phyloP scores from a whole-genome alignment of 208 protist genomes.

The Herpetomonas tarakana region DNA sequence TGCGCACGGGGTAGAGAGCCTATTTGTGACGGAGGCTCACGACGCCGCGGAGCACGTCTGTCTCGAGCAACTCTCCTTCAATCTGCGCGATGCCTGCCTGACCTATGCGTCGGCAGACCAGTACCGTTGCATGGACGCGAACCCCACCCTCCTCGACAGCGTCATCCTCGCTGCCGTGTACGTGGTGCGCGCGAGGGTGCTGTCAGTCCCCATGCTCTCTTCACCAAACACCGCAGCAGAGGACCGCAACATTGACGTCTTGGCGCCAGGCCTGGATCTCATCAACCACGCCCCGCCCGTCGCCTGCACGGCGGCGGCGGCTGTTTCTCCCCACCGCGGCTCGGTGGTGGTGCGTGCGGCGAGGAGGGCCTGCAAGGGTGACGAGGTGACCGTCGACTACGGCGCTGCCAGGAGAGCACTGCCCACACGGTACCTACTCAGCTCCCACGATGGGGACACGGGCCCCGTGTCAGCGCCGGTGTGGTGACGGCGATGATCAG shows the following conservation, averaged over 20 bases:
- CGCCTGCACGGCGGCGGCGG: slow-evolving; percentile 33
- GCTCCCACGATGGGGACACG: no score
- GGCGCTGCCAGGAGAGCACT: background rate
- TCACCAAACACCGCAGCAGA: background rate
- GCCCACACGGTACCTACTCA: background rate
- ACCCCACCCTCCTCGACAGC: slow-evolving; percentile 42
- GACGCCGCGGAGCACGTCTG: slow-evolving; percentile 42
- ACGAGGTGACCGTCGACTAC: slow-evolving; percentile 80
- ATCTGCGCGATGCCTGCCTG: slow-evolving; percentile 66
- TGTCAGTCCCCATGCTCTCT: slow-evolving; percentile 45
- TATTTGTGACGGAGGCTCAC: slow-evolving; percentile 23
- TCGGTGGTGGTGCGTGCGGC: slow-evolving; percentile 63
- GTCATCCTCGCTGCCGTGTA: slow-evolving; percentile 65
- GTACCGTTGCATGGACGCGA: slow-evolving; percentile 56
- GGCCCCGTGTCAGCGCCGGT: no score
- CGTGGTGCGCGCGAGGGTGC: slow-evolving; percentile 55
- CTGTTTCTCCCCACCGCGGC: slow-evolving; percentile 29
- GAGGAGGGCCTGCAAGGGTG: slow-evolving; percentile 30
- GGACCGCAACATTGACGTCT: slow-evolving; percentile 32
- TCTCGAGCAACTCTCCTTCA: slow-evolving; percentile 66
- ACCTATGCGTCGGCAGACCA: slow-evolving; percentile 39
- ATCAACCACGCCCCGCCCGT: slow-evolving; percentile 47
- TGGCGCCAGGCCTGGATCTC: slow-evolving; percentile 62
- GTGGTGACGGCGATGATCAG: no score
- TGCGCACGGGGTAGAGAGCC: slow-evolving; percentile 45